phyloP scores from a whole-genome alignment of 495 filamentous ascomycete genomes.

The Penicillium mononematosum region DNA sequence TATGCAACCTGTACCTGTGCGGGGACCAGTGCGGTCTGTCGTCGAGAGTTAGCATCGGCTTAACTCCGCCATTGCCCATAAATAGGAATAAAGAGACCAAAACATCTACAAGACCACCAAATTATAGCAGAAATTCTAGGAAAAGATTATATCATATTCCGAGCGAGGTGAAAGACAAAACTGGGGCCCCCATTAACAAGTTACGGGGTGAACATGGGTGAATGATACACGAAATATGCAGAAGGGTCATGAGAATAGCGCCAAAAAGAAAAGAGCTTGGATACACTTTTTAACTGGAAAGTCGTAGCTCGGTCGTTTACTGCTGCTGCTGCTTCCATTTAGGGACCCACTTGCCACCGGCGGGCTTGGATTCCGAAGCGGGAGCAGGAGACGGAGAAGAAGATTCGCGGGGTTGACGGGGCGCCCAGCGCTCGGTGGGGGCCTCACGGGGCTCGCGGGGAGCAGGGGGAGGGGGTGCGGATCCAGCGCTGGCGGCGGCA shows the following conservation, averaged over 20 bases:
- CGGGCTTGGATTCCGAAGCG: conserved; percentile 33
- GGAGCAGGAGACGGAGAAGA: conserved; percentile 18
- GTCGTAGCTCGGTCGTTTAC: conserved; percentile 28
- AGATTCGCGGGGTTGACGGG: conserved; percentile 22
- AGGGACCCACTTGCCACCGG: conserved; percentile 44
- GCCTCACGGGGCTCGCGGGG: conserved; percentile 32
- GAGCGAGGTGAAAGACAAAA: conserved; percentile 20
- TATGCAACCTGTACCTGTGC: not conserved
- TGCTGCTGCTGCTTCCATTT: conserved; percentile 47
- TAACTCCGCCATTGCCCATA: not conserved
- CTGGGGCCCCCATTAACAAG: conserved; percentile 13
- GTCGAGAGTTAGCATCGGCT: not conserved
- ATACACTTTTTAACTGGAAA: conserved; percentile 30
- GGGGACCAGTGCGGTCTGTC: not conserved
- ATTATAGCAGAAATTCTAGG: not conserved
- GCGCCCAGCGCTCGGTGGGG: conserved; percentile 34
- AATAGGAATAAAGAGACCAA: not conserved
- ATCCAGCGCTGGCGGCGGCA: conserved; percentile 29
- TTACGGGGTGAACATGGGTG: conserved; percentile 17
- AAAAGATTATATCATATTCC: conserved; percentile 18
- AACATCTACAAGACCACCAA: not conserved
- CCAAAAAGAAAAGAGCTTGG: conserved; percentile 29
- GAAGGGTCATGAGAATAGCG: conserved; percentile 33
- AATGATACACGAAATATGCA: conserved; percentile 36
- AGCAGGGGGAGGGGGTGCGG: conserved; percentile 33